phyloP scores from a whole-genome alignment of 345 rosid genomes.

The Sonneratia alba region DNA sequence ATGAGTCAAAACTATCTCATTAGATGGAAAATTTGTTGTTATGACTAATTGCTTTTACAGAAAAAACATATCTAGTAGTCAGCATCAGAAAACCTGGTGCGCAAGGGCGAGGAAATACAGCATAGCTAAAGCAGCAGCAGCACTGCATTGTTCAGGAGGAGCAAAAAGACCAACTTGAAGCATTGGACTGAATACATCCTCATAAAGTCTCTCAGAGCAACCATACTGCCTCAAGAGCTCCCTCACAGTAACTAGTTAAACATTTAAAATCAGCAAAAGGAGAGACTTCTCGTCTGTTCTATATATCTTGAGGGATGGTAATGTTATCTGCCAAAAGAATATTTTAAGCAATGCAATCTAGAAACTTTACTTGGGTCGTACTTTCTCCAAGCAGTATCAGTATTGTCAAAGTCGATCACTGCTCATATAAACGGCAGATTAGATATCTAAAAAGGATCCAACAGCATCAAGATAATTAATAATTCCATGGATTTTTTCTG shows the following conservation, averaged over 20 bases:
- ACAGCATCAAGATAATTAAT: background rate
- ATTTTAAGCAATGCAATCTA: background rate
- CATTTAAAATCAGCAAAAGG: slow-evolving; percentile 27
- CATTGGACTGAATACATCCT: slow-evolving; percentile 33
- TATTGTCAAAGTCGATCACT: slow-evolving; percentile 66
- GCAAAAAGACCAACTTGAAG: slow-evolving; percentile 59
- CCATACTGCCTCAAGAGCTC: slow-evolving; percentile 57
- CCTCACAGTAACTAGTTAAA: slow-evolving; percentile 44
- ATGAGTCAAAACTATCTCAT: too few relatives aligned
- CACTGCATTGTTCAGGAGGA: slow-evolving; percentile 55
- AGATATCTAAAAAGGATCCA: background rate
- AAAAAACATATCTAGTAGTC: background rate
- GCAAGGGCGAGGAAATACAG: slow-evolving; percentile 36
- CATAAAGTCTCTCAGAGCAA: slow-evolving; percentile 45
- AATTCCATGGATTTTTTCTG: background rate
- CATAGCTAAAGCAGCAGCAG: slow-evolving; percentile 51
- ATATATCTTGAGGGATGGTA: too few relatives aligned
- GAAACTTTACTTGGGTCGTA: slow-evolving; percentile 49
- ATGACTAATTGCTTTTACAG: background rate
- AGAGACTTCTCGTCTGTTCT: too few relatives aligned
- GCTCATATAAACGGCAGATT: slow-evolving; percentile 16
- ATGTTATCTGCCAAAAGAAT: too few relatives aligned
- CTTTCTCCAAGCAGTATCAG: slow-evolving; percentile 55
- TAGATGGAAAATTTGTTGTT: background rate
- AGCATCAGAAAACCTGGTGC: slow-evolving; percentile 36